Evolutionary conservation across 2,329 filamentous ascomycete genomes (phyloP), one percentile per base, ranked within the genome.

Genomic region (Alternaria infectoria): DNA sequence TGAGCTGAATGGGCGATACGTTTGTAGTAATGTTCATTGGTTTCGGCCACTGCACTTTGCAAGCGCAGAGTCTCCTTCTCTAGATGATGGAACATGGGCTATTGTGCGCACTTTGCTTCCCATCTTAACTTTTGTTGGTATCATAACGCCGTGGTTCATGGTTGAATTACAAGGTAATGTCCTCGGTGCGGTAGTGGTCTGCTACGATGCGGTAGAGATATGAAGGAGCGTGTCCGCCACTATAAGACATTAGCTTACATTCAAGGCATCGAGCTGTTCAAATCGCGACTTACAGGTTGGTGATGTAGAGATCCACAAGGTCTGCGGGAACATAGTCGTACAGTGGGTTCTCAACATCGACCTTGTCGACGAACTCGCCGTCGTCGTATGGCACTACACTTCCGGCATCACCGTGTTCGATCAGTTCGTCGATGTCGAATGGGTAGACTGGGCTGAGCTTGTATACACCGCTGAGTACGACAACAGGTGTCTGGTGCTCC

Each of bases 371-470:
- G 71, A 97, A 86, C 43, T 89, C 86, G 6, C 93, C 93, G 66
- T 97, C 91, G 19, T 92, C 88, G 76, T 93, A 97, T 43, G 85
- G 86, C 46, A 96, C 88, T 60, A 93, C 90, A 69, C 87, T 90
- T 57, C 90, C 89, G 1, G 93, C 89, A 77, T 94, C 90, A 15
- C 93, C 95, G 82, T 93, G 93, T 81, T 97, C 95, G 62, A 97
- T 91, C 64, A 97, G 83, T 5, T 89, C 88, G 67, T 93, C 91
- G 57, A 91, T 90, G 73, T 96, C 90, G 73, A 93, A 94, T 1
- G 93, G 91, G 73, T 93, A 95, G 62, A 96, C 90, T 0, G 96
- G 94, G 70, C 93, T 96, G 59, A 99, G 87, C 81, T 97, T 97
- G 84, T 97, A 98, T 19, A 98, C 90, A 30, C 93, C 95, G 56